Evolutionary conservation across 2,329 filamentous ascomycete genomes (phyloP).

Genomic region (Fusarium chaquense): DNA sequence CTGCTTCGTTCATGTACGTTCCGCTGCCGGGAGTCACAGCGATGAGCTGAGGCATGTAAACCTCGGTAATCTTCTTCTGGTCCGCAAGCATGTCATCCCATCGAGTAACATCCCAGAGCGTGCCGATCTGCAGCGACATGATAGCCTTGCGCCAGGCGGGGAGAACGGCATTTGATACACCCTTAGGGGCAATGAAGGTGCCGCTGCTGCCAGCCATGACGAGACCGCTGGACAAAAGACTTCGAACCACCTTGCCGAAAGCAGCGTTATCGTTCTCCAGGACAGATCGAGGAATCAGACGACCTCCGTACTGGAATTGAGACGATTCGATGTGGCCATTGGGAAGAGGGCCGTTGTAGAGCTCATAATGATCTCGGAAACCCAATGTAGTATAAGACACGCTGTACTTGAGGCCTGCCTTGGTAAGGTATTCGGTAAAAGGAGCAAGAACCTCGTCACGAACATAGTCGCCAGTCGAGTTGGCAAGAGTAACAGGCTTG

Average conservation of each 20-base stretch:
- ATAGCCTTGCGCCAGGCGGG: conserved; percentile 57
- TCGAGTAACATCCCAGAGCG: conserved; percentile 46
- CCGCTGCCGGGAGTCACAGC: conserved; percentile 57
- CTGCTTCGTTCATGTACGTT: conserved; percentile 65
- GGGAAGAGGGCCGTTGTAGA: conserved; percentile 57
- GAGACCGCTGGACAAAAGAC: conserved; percentile 16
- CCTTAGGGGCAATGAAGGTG: conserved; percentile 41
- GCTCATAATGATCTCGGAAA: conserved; percentile 57
- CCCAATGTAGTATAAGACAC: conserved; percentile 36
- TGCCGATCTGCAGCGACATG: conserved; percentile 48
- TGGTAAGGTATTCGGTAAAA: conserved; percentile 31
- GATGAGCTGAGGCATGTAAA: conserved; percentile 46
- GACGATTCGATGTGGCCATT: conserved; percentile 51
- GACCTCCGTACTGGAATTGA: conserved; percentile 53
- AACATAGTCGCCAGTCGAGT: conserved; percentile 56
- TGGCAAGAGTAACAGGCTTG: conserved; percentile 59
- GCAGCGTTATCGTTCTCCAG: conserved; percentile 48
- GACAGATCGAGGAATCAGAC: conserved; percentile 57
- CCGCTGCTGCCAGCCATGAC: conserved; percentile 47
- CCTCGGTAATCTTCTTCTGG: conserved; percentile 50
- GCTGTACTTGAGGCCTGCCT: conserved; percentile 25
- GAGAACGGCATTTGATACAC: conserved; percentile 53
- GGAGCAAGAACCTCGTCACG: conserved; percentile 56
- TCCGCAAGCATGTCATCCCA: conserved; percentile 49
- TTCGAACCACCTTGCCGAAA: conserved; percentile 49